These are phyloP conservation scores for Ottelia alismoides DNA, from an alignment of 106 monocot genomes.

Conservation along the genomic window DNA sequence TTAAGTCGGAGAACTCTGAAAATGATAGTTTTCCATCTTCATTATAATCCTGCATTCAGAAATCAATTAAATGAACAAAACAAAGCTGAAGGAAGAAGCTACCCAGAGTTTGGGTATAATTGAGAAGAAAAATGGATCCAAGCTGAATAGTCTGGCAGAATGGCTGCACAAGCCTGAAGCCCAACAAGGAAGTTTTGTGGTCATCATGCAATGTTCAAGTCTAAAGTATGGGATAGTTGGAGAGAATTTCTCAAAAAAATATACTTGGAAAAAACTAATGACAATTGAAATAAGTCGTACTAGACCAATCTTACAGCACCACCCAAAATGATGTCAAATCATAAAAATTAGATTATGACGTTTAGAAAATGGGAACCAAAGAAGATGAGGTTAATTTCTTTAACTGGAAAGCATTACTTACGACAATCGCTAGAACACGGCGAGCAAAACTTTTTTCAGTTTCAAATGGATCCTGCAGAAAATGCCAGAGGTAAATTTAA, in stretches of 20 bases:
- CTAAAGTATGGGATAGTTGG: not conserved
- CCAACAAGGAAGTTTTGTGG: too few species aligned
- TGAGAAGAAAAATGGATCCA: too few species aligned
- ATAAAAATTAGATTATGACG: too few species aligned
- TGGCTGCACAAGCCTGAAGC: too few species aligned
- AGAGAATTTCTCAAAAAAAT: conserved; percentile 1
- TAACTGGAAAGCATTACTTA: conserved; percentile 11
- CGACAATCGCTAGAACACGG: conserved; percentile 75
- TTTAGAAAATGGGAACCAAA: too few species aligned
- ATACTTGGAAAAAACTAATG: not conserved
- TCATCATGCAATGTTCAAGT: too few species aligned
- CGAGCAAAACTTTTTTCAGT: conserved; percentile 72
- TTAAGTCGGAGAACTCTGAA: conserved; percentile 20
- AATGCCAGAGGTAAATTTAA: not conserved
- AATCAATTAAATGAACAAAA: not conserved
- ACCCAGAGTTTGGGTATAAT: too few species aligned
- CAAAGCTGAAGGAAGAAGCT: too few species aligned
- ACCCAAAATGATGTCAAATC: too few species aligned
- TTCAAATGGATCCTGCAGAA: conserved; percentile 84
- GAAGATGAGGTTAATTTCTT: not conserved
- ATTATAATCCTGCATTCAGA: conserved; percentile 54
- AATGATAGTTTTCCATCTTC: conserved; percentile 67
- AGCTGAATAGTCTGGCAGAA: too few species aligned
- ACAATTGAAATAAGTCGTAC: too few species aligned
- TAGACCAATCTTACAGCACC: too few species aligned